Evolutionary conservation across 345 rosid genomes (phyloP), one percentile per base, ranked within the genome.

Genomic region (Capsella bursapastoris): DNA sequence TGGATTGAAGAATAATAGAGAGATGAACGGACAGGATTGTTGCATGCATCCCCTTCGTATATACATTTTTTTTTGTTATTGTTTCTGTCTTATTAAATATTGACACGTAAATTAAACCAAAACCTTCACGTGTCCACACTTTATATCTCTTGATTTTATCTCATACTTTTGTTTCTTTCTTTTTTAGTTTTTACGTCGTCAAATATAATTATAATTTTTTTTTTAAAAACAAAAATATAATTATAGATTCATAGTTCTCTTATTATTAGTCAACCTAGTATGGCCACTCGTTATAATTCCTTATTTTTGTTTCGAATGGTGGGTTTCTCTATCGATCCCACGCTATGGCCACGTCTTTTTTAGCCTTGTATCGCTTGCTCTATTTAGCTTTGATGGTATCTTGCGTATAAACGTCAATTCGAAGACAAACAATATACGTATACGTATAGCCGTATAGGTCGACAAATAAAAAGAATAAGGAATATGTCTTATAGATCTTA

Each of bases 21-120:
- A 10, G n/a, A 13, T 79, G 61, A 68, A 68, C 60, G 78, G 77
- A 63, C 38, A 48, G 2, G 77, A 66, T 71, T 64, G 2, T 6
- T 34, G 49, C n/a, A n/a, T n/a, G n/a, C n/a, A n/a, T n/a, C n/a
- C n/a, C n/a, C n/a, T n/a, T n/a, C n/a, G n/a, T n/a, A n/a, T n/a
- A n/a, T n/a, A n/a, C n/a, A n/a, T n/a, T n/a, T n/a, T n/a, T n/a
- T n/a, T n/a, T n/a, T n/a, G n/a, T n/a, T 7, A 3, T 66, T 34
- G 48, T 70, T 58, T 22, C 12, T 34, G 45, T 44, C 35, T 16
- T 57, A 35, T 18, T 9, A 3, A 9, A 9, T 18, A 18, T 15
- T 18, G 35, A 66, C 45, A 48, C 60, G 52, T 38, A 38, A 35
- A 34, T 62, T 28, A 45, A 66, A 13, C 48, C 13, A 14, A 40